A percentile compares a stretch with the other conserved stretches of the same genome.
phyloP scores from a whole-genome alignment of 202 grass and related monocot genomes.

The Panicum hallii region DNA sequence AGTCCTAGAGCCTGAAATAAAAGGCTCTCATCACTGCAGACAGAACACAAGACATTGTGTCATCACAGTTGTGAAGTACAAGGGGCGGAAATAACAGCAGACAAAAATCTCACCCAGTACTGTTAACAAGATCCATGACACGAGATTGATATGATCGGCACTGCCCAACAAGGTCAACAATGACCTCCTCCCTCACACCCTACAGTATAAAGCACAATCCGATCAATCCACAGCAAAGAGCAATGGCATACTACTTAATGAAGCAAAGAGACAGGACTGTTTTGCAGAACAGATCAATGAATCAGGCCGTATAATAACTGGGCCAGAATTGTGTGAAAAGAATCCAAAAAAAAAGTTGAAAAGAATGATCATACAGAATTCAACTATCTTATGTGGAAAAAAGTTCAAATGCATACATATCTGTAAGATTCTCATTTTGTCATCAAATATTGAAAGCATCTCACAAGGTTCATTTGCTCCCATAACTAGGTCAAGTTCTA shows the following conservation, averaged over 20 bases:
- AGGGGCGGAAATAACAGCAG: background rate
- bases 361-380: background rate
- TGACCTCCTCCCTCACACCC: constrained; percentile 89
- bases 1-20: constrained; percentile 83
- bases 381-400: background rate
- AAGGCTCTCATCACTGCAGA: constrained; percentile 90
- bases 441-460: background rate
- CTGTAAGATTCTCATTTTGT: background rate
- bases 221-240: constrained; percentile 29
- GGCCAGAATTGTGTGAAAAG: no score
- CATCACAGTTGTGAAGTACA: constrained; percentile 32
- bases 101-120: constrained; percentile 62
- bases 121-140: constrained; percentile 86
- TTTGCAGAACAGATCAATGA: constrained; percentile 1
- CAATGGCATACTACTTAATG: constrained; percentile 3
- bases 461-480: background rate
- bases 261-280: constrained; percentile 2
- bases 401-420: background rate
- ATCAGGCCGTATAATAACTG: background rate
- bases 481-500: constrained; percentile 20
- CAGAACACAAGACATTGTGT: constrained; percentile 29
- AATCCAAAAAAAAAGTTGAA: no score
- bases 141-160: constrained; percentile 83
- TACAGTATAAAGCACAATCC: constrained; percentile 50
- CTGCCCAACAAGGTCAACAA: constrained; percentile 93